These are phyloP conservation scores for Asterochloris sp. DNA, from an alignment of 139 green algal genomes.

Conservation along the genomic window DNA sequence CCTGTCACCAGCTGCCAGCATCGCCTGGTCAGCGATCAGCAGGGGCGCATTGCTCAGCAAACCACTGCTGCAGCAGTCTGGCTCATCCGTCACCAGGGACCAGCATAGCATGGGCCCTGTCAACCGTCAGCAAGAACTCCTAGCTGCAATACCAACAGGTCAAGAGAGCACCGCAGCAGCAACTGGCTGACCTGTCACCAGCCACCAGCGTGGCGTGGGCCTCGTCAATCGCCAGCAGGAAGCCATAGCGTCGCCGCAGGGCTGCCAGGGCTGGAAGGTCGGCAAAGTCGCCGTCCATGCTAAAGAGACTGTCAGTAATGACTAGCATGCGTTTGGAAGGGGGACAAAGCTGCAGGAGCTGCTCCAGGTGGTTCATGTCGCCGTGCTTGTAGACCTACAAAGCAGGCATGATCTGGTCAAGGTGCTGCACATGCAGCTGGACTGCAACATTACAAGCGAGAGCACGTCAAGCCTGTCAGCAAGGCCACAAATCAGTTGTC, in stretches of 20 bases:
- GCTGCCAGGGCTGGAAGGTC: slow-evolving; percentile 66
- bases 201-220: slow-evolving; percentile 93
- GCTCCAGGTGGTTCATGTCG: slow-evolving; percentile 83
- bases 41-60: too few species aligned
- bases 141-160: neutral
- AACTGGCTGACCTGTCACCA: slow-evolving; percentile 36
- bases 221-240: slow-evolving; percentile 91
- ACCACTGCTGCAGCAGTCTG: too few species aligned
- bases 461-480: too few species aligned
- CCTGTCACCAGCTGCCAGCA: too few species aligned
- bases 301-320: slow-evolving; percentile 90
- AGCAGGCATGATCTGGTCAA: too few species aligned
- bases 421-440: too few species aligned
- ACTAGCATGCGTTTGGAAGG: slow-evolving; percentile 56
- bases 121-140: too few species aligned
- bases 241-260: slow-evolving; percentile 66
- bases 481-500: too few species aligned
- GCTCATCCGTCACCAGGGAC: too few species aligned
- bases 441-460: too few species aligned
- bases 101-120: too few species aligned
- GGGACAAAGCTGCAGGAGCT: slow-evolving; percentile 41
- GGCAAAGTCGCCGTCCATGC: slow-evolving; percentile 94
- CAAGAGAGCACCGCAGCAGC: neutral
- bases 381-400: slow-evolving; percentile 67
- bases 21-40: too few species aligned